phyloP scores from a whole-genome alignment of 192 early-diverging fungal genomes.

The Funneliformis mosseae region DNA sequence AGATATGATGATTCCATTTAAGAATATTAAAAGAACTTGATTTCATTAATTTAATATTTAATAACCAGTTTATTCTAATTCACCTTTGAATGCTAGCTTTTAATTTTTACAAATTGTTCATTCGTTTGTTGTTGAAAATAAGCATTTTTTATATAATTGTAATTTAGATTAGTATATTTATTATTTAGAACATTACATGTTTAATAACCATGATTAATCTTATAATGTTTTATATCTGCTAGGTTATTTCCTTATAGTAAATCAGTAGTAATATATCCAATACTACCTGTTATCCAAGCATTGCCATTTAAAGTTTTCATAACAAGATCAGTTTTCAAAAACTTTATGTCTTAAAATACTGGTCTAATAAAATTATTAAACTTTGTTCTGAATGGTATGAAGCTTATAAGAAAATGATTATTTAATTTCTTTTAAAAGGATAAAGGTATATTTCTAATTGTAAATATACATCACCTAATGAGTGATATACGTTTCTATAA shows the following conservation, averaged over 20 bases:
- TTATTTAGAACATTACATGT: conserved; percentile 8
- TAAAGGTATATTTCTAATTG: conserved; percentile 8
- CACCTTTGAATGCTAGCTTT: background rate
- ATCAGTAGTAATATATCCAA: background rate
- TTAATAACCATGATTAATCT: background rate
- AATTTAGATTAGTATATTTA: background rate
- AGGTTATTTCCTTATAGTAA: background rate
- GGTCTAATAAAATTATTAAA: conserved; percentile 2
- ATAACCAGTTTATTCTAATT: background rate
- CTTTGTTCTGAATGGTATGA: background rate
- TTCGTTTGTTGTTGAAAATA: background rate
- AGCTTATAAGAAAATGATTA: conserved; percentile 10
- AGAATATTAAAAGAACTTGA: background rate
- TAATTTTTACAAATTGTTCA: background rate
- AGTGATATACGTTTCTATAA: conserved; percentile 6
- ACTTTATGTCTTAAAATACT: background rate
- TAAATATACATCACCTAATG: conserved; percentile 2
- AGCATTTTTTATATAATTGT: background rate
- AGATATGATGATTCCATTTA: background rate
- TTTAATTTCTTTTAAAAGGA: background rate
- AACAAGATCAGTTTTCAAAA: background rate
- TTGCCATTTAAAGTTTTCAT: background rate
- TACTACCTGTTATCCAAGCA: background rate
- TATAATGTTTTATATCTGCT: background rate
- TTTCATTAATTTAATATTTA: background rate